phyloP scores from a whole-genome alignment of 2,329 filamentous ascomycete genomes.

The Fusarium fujikuroi region DNA sequence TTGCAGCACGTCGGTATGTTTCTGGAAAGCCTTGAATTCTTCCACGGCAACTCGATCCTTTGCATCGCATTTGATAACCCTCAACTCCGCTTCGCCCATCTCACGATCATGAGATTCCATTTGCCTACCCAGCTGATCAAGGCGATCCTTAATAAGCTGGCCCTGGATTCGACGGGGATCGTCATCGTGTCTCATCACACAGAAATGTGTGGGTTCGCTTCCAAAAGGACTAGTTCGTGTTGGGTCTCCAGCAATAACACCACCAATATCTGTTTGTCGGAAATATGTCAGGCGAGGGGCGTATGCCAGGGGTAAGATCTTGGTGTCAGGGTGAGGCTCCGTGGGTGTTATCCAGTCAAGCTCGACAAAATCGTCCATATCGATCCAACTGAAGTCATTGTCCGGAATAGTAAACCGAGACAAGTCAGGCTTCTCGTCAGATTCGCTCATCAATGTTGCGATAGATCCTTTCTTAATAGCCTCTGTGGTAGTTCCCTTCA shows the following conservation, averaged over 20 bases:
- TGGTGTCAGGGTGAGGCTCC: slow-evolving; percentile 89
- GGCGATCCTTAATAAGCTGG: slow-evolving; percentile 82
- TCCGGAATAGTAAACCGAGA: slow-evolving; percentile 96
- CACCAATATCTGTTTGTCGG: slow-evolving; percentile 91
- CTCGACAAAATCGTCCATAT: slow-evolving; percentile 99
- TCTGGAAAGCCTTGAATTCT: slow-evolving; percentile 69
- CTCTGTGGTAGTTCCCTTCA: slow-evolving; percentile 81
- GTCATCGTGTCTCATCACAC: slow-evolving; percentile 91
- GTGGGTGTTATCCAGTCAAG: slow-evolving; percentile 95
- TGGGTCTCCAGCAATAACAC: slow-evolving; percentile 81
- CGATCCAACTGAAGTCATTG: slow-evolving; percentile 95
- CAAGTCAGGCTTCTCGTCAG: slow-evolving; percentile 73
- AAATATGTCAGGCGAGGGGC: slow-evolving; percentile 98
- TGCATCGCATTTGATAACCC: slow-evolving; percentile 61
- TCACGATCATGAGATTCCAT: slow-evolving; percentile 78
- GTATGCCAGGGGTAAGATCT: slow-evolving; percentile 91
- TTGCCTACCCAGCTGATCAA: slow-evolving; percentile 82
- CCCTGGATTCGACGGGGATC: slow-evolving; percentile 91
- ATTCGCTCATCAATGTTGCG: slow-evolving; percentile 61
- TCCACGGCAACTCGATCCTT: slow-evolving; percentile 62
- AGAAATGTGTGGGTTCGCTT: slow-evolving; percentile 91
- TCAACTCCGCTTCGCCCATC: slow-evolving; percentile 81
- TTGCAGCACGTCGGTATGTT: slow-evolving; percentile 65
- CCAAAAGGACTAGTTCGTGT: slow-evolving; percentile 90
- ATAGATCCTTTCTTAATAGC: slow-evolving; percentile 73